phyloP scores from a whole-genome alignment of 805 yeast genomes.

The Candida manassasensis region DNA sequence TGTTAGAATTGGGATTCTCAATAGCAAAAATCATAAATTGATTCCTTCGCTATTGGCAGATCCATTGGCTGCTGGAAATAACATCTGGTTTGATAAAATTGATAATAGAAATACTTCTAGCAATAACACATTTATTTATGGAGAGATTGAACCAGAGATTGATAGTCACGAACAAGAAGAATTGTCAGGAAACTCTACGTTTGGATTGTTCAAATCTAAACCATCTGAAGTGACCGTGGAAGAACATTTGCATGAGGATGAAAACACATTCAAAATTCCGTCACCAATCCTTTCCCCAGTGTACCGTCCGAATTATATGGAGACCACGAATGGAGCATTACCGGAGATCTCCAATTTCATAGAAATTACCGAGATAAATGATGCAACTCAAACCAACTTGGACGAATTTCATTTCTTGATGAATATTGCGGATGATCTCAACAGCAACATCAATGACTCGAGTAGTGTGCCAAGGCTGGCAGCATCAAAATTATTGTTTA shows the following conservation, averaged over 20 bases:
- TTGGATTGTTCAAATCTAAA: not conserved
- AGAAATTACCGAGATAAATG: conserved; percentile 20
- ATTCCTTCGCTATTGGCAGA: conserved; percentile 36
- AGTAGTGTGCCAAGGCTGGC: conserved; percentile 3
- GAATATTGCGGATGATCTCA: not conserved
- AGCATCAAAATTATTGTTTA: conserved; percentile 24
- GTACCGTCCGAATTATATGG: conserved; percentile 20
- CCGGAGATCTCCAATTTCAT: conserved; percentile 12
- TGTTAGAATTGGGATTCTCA: conserved; percentile 30
- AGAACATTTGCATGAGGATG: conserved; percentile 7
- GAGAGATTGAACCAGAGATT: conserved; percentile 3
- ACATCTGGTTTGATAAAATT: conserved; percentile 28
- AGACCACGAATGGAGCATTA: conserved; percentile 8
- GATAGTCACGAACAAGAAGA: not conserved
- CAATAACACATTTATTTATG: conserved; percentile 19
- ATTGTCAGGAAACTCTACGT: not conserved
- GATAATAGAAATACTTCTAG: conserved; percentile 15
- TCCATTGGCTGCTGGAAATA: conserved; percentile 31
- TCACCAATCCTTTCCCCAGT: conserved; percentile 28
- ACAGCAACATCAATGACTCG: not conserved
- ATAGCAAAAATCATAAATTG: conserved; percentile 26
- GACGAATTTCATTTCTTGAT: conserved; percentile 11
- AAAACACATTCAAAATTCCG: conserved; percentile 14
- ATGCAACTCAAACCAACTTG: conserved; percentile 2
- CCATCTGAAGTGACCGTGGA: conserved; percentile 1